A percentile compares a stretch with the other conserved stretches of the same genome.
These are phyloP conservation scores for Marsdenia floribunda DNA, from an alignment of 257 asterid genomes.

Conservation along the genomic window DNA sequence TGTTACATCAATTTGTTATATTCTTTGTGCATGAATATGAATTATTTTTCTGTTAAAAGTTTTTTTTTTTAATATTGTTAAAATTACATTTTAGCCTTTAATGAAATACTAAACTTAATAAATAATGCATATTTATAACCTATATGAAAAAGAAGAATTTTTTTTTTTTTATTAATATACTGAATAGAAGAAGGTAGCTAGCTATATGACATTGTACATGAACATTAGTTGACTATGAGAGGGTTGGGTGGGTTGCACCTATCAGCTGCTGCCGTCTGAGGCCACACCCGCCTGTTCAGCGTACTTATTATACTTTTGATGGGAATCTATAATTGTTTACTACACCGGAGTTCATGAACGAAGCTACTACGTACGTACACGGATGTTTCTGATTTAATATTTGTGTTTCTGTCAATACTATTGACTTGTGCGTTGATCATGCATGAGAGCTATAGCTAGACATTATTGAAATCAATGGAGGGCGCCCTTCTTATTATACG, in stretches of 20 bases:
- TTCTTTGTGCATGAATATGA: too few relatives aligned
- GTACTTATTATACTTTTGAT: constrained; percentile 3
- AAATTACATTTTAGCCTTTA: too few relatives aligned
- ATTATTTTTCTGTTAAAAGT: too few relatives aligned
- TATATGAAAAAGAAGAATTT: too few relatives aligned
- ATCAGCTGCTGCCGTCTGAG: constrained; percentile 13
- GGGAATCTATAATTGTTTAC: constrained; percentile 1
- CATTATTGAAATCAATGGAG: neutral
- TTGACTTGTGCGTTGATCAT: constrained; percentile 14
- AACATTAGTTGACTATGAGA: neutral
- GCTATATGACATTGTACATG: neutral
- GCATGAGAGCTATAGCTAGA: neutral
- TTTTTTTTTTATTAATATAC: too few relatives aligned
- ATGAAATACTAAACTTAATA: too few relatives aligned
- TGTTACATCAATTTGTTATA: too few relatives aligned
- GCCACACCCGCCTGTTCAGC: constrained; percentile 2
- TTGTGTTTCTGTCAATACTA: neutral
- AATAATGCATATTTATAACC: too few relatives aligned
- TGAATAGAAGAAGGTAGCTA: neutral
- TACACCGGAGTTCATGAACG: constrained; percentile 4
- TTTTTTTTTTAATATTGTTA: too few relatives aligned
- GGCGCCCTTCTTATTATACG: too few relatives aligned
- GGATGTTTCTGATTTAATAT: constrained; percentile 16
- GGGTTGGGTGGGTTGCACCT: constrained; percentile 17
- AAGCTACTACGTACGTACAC: neutral